Conservation (phyloP, 2,329 filamentous ascomycete species). For the Ceratocystis alfenasii region DNA sequence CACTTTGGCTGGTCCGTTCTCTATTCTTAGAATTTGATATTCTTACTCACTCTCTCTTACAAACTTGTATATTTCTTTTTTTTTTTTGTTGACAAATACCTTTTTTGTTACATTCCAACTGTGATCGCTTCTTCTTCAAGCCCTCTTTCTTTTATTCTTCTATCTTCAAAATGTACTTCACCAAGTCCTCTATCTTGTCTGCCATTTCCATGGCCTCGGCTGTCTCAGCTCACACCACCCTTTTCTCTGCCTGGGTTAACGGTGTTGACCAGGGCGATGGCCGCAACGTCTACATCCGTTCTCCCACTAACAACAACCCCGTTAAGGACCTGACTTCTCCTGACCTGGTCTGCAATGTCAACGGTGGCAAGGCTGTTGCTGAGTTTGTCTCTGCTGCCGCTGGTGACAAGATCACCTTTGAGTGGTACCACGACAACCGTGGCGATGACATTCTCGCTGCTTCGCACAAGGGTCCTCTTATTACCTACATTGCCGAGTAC, state of each 20-base stretch:
- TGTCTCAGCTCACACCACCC: slow-evolving; percentile 36
- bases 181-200: slow-evolving; percentile 25
- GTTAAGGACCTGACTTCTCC: slow-evolving; percentile 36
- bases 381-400: slow-evolving; percentile 35
- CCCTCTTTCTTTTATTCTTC: slow-evolving; percentile 7
- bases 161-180: slow-evolving; percentile 18
- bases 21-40: slow-evolving; percentile 16
- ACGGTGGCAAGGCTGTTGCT: slow-evolving; percentile 30
- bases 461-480: slow-evolving; percentile 43
- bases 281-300: slow-evolving; percentile 34
- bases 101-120: slow-evolving; percentile 12
- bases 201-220: slow-evolving; percentile 31
- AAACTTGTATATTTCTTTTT: neutral
- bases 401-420: slow-evolving; percentile 37
- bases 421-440: slow-evolving; percentile 42
- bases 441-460: slow-evolving; percentile 41
- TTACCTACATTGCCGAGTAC: slow-evolving; percentile 41
- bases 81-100: neutral
- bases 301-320: slow-evolving; percentile 34
- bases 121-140: slow-evolving; percentile 1
- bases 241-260: slow-evolving; percentile 39
- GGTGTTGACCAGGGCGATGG: slow-evolving; percentile 35
- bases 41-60: slow-evolving; percentile 1
- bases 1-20: slow-evolving; percentile 14
- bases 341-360: slow-evolving; percentile 36